Percentiles rank a stretch among this genome's conserved stretches.
phyloP scores from a whole-genome alignment of 305 asterid genomes.

The Fraxinus floribunda region DNA sequence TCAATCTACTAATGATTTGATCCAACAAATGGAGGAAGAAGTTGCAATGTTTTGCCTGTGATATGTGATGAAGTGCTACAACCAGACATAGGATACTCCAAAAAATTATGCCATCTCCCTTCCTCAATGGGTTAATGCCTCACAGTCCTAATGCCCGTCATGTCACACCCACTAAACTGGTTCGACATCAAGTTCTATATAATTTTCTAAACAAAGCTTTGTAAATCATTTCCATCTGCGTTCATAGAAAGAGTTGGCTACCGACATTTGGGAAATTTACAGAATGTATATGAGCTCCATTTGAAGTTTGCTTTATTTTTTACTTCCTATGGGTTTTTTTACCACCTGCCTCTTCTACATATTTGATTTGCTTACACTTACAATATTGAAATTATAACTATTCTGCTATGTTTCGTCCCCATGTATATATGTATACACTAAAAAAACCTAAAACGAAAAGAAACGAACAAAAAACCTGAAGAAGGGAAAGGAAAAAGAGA shows the following conservation, averaged over 20 bases:
- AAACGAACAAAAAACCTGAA: too few relatives aligned
- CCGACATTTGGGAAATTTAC: slow-evolving; percentile 45
- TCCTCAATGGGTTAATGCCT: slow-evolving; percentile 46
- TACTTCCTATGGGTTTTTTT: too few relatives aligned
- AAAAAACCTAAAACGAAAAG: too few relatives aligned
- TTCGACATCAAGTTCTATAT: slow-evolving; percentile 68
- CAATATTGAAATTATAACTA: too few relatives aligned
- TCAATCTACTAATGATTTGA: slow-evolving; percentile 48
- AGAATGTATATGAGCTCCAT: slow-evolving; percentile 41
- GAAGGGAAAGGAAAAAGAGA: too few relatives aligned
- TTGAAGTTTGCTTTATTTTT: slow-evolving; percentile 30
- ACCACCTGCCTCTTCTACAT: too few relatives aligned
- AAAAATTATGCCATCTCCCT: slow-evolving; percentile 41
- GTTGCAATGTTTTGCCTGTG: slow-evolving; percentile 56
- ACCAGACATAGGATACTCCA: slow-evolving; percentile 44
- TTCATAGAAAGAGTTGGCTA: slow-evolving; percentile 53
- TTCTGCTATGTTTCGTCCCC: too few relatives aligned
- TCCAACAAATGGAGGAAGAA: slow-evolving; percentile 51
- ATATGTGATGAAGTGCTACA: slow-evolving; percentile 44
- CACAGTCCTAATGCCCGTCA: slow-evolving; percentile 43
- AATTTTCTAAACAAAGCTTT: slow-evolving; percentile 77
- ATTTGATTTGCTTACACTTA: too few relatives aligned
- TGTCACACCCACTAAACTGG: slow-evolving; percentile 48
- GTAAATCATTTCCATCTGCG: slow-evolving; percentile 59
- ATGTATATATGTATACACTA: too few relatives aligned